Base-by-base conservation (phyloP, 768 basidiomycete genomes). In the Hydnomerulius pinastri region DNA sequence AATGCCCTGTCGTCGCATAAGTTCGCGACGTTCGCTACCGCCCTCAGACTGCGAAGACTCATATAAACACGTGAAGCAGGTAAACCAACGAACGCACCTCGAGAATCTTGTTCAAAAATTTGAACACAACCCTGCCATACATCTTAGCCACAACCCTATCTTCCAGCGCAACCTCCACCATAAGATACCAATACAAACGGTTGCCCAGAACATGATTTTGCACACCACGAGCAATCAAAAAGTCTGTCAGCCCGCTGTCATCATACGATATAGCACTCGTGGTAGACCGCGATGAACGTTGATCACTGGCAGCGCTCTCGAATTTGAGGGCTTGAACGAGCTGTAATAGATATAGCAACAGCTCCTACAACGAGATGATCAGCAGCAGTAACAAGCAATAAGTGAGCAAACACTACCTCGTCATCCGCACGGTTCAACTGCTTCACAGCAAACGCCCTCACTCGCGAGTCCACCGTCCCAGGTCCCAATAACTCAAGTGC, bases 241-340 rank as follows among this genome's bases (percentile, higher is more conserved):
- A 98, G 58, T 96, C 93, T 1, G 94, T 87, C 8, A 99, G 77
- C 1, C 95, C 94, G 57, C 91, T 93, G 54, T 97, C 94, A 39
- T 92, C 90, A 50, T 95, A 89, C 0, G 90, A 90, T 43, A 87
- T 82, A 0, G 87, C 89, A 54, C 79, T 87, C 4, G 85, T 79
- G 1, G 80, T 79, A 1, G 86, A 83, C 37, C 89, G 77, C n/a
- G 83, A 82, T 0, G 87, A 84, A 36, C 87, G 75, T 58, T 88
- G 89, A 48, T 89, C 90, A 40, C 77, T 87, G 1, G 86, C 86
- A 1, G 81, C 76, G 51, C 85, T 90, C 68, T 98, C 97, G 54
- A 99, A 99, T 65, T 96, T 97, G 58, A 99, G 85, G 0, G 97
- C 93, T 71, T 99, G 97, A 1, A 98, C 96, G 17, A 99, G 82